Evolutionary conservation across 2,329 filamentous ascomycete genomes (phyloP), one percentile per base, ranked within the genome.

Genomic region (Diaporthe sp.): DNA sequence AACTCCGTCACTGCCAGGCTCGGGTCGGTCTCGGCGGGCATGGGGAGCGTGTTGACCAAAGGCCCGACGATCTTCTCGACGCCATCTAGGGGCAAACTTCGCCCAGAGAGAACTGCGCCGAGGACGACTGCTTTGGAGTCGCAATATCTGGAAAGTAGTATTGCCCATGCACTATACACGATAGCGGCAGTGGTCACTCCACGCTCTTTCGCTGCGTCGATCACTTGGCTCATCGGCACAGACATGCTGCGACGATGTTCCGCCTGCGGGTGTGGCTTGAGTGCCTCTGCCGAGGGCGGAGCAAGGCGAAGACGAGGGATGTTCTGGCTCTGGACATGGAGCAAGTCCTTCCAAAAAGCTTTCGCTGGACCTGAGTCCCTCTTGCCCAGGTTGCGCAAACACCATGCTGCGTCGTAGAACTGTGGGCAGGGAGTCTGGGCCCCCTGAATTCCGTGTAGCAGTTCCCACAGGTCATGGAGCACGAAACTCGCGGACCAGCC

Each of bases 11-110:
- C 15, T 4, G 60, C 25, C 13, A 20, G 31, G 5, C 12, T 42
- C 15, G 60, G 39, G 3, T 65, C 39, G 7, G 47, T 42, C 1
- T 25, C 25, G n/a, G 60, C 39, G 22, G 60, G 42, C 60, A 65
- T 20, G 42, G 65, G 65, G 22, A 68, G 22, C 20, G 65, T 68
- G 47, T 68, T 68, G 28, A 68, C 65, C 47, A 68, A 31, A 10
- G 65, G 65, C 10, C 65, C 65, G 9, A 68, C 13, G 15, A 53
- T 68, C 44, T 39, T 39, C 49, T 37, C 44, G n/a, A 68, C 34
- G 5, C 47, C 47, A n/a, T 37, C 44, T 13, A 68, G 15, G 2
- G 44, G 31, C 2, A 68, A 31, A 8, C 65, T 68, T 9, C 65
- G 65, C 22, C 65, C 65, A 13, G 44, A 51, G 20, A 68, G 34